These are phyloP conservation scores for Chloranthus sessilifolius DNA, from an alignment of 164 flowering plant genomes.

Conservation along the genomic window DNA sequence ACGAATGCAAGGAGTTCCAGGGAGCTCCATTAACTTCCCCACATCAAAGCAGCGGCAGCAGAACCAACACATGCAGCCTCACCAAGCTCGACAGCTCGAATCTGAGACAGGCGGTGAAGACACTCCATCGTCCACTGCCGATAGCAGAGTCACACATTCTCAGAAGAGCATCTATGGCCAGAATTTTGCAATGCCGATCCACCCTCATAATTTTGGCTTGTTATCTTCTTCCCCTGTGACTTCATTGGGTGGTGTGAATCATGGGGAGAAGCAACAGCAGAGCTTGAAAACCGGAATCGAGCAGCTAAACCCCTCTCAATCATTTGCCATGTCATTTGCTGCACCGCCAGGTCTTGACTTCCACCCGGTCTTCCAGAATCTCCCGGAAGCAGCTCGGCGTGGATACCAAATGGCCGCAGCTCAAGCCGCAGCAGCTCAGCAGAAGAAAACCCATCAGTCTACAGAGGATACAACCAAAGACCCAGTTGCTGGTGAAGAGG, in stretches of 20 bases:
- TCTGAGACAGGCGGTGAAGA: slow-evolving; percentile 55
- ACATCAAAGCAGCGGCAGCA: slow-evolving; percentile 42
- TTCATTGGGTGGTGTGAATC: slow-evolving; percentile 30
- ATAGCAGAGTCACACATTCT: slow-evolving; percentile 53
- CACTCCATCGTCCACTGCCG: slow-evolving; percentile 68
- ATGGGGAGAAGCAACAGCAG: slow-evolving; percentile 44
- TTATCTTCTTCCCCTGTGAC: slow-evolving; percentile 41
- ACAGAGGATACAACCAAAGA: slow-evolving; percentile 24
- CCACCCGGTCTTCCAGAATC: slow-evolving; percentile 57
- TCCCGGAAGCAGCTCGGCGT: slow-evolving; percentile 65
- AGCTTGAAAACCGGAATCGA: slow-evolving; percentile 55
- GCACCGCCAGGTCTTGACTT: slow-evolving; percentile 55
- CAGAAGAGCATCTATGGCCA: slow-evolving; percentile 52
- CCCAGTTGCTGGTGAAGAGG: slow-evolving; percentile 34
- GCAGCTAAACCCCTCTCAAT: slow-evolving; percentile 48
- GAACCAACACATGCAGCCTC: slow-evolving; percentile 26
- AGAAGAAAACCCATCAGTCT: slow-evolving; percentile 42
- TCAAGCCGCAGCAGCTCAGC: slow-evolving; percentile 38
- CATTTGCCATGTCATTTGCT: slow-evolving; percentile 82
- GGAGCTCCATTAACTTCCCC: slow-evolving; percentile 43
- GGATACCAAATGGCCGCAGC: slow-evolving; percentile 53
- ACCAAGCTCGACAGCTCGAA: slow-evolving; percentile 49
- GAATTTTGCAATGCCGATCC: slow-evolving; percentile 54
- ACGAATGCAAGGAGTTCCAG: slow-evolving; percentile 37
- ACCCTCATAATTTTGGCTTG: slow-evolving; percentile 59